Evolutionary conservation across 2,329 filamentous ascomycete species (phyloP), one percentile per base, ranked within the genome.

Genomic region (Penicillium corylophilum): DNA sequence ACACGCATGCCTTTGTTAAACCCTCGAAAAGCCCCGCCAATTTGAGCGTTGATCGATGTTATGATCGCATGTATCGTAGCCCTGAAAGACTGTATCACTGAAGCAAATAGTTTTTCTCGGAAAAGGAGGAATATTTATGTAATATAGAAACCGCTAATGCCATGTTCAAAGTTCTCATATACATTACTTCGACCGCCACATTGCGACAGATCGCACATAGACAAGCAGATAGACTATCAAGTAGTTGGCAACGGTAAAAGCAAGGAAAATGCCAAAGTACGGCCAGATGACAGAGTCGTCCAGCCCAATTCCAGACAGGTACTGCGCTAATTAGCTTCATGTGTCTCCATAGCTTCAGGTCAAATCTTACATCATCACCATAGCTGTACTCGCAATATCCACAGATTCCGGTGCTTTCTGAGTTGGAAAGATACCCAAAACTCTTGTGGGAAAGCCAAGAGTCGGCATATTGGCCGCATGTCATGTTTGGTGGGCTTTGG

Each of bases 381-480:
- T 46, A 53, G 15, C 59, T 84, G 74, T 85, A 95, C 1, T 90
- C 86, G 67, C 90, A 95, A 74, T 95, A 95, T 64, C 86, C 77
- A 73, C 90, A 95, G 9, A 77, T 71, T 20, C 75, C 81, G 0
- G 84, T 87, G 1, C 76, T 75, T 54, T 87, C 84, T 57, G 64
- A 64, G 28, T 84, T 78, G 22, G 83, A 79, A 2, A 95, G 70
- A 63, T 95, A 95, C 0, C 90, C 90, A 0, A 82, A 66, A 0
- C 85, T 86, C 29, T 87, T 85, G 3, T 64, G 63, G 2, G 74
- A 71, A 62, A 94, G 89, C 76, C 89, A 94, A 1, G 77, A 59
- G 24, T 71, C 62, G 81, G 91, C 90, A 73, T 94, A 95, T 10
- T 85, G 79, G 22, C 84, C 86, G 65, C 90, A 95, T 0, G 79